phyloP scores from a whole-genome alignment of 2,329 filamentous ascomycete species.

The Colletotrichum sp. region DNA sequence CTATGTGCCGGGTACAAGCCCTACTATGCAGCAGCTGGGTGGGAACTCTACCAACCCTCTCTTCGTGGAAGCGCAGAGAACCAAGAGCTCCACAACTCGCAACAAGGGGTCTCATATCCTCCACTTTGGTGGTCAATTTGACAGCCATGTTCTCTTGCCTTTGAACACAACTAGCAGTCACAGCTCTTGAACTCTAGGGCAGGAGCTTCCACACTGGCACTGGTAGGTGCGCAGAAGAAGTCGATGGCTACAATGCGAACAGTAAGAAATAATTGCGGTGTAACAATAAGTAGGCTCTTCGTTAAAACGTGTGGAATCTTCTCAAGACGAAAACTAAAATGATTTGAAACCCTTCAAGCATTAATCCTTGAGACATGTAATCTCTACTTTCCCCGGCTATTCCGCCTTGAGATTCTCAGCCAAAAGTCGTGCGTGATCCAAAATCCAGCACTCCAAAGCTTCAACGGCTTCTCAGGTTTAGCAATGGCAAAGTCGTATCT shows the following conservation, averaged over 20 bases:
- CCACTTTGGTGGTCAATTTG: not conserved
- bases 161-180: not conserved
- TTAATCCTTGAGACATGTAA: not conserved
- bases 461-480: slow-evolving; percentile 21
- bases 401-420: slow-evolving; percentile 18
- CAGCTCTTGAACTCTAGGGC: accelerated
- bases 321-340: not conserved
- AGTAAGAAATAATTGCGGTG: not conserved
- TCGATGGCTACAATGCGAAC: not conserved
- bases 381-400: not conserved
- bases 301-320: not conserved
- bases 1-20: not conserved
- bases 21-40: not conserved
- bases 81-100: not conserved
- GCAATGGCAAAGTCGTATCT: slow-evolving; percentile 25
- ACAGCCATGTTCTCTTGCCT: not conserved
- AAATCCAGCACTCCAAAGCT: slow-evolving; percentile 22
- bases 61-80: not conserved
- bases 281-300: not conserved
- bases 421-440: slow-evolving; percentile 27
- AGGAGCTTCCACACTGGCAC: not conserved
- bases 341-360: not conserved
- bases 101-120: not conserved
- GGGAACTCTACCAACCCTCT: not conserved
- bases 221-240: not conserved